These are phyloP conservation scores for Teunomyces aglyptinius DNA, from an alignment of 805 yeast genomes.

Conservation along the genomic window DNA sequence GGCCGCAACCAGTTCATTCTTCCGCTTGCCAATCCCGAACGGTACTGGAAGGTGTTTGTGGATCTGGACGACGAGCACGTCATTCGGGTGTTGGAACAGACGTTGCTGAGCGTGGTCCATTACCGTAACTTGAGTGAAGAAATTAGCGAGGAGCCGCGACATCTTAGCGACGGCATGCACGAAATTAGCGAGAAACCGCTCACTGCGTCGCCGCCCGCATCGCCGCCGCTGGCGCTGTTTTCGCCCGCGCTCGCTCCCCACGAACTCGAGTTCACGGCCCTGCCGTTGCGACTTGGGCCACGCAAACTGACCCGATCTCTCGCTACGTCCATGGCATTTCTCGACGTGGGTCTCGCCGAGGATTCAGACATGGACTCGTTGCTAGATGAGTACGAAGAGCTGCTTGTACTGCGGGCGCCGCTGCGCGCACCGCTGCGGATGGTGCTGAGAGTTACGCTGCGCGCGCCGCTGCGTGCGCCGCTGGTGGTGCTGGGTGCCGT, in stretches of 20 bases:
- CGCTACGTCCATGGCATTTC: conserved; percentile 30
- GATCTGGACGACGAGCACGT: conserved; percentile 27
- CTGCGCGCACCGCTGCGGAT: conserved; percentile 16
- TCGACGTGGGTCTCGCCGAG: conserved; percentile 13
- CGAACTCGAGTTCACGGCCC: background rate
- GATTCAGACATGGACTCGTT: conserved; percentile 38
- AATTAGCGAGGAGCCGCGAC: conserved; percentile 3
- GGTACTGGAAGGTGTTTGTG: conserved; percentile 64
- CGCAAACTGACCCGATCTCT: conserved; percentile 14
- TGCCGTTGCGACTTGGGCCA: no score
- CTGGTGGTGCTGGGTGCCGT: conserved; percentile 2
- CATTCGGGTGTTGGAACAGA: conserved; percentile 28
- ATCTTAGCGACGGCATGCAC: background rate
- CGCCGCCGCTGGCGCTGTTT: conserved; percentile 44
- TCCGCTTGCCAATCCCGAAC: conserved; percentile 69
- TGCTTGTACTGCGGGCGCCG: background rate
- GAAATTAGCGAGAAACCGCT: background rate
- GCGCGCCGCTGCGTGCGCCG: background rate
- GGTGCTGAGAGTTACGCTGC: conserved; percentile 15
- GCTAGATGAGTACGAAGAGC: conserved; percentile 44
- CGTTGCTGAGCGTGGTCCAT: conserved; percentile 40
- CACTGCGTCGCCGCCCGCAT: conserved; percentile 39
- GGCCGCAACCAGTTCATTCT: conserved; percentile 50
- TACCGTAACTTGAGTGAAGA: conserved; percentile 37
- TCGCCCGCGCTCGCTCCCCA: conserved; percentile 25